Percentiles rank a stretch among this genome's conserved stretches.
These are phyloP conservation scores for Aspergillus asperescens DNA, from an alignment of 495 filamentous ascomycete genomes.

Conservation along the genomic window DNA sequence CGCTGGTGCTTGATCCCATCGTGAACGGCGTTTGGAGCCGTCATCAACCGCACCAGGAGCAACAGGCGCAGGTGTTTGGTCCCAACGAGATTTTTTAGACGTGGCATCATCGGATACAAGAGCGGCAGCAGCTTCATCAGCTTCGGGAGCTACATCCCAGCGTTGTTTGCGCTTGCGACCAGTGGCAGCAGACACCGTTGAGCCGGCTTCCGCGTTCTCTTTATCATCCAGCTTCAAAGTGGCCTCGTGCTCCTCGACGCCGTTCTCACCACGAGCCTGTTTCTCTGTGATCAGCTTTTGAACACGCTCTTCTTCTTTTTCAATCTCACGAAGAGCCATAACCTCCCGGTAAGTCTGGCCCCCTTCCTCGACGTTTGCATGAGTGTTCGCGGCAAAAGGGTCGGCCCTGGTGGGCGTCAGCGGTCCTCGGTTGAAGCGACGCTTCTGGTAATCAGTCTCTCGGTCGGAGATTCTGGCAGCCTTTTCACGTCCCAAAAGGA, in stretches of 20 bases:
- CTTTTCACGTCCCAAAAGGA: slow-evolving; percentile 80
- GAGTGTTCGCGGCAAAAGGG: slow-evolving; percentile 72
- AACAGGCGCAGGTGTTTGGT: slow-evolving; percentile 68
- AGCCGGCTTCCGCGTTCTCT: slow-evolving; percentile 66
- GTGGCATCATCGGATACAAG: slow-evolving; percentile 51
- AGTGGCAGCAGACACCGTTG: slow-evolving; percentile 55
- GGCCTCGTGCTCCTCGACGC: slow-evolving; percentile 57
- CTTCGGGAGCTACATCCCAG: slow-evolving; percentile 71
- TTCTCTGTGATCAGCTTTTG: slow-evolving; percentile 74
- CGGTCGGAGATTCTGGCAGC: slow-evolving; percentile 83
- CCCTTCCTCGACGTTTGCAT: slow-evolving; percentile 60
- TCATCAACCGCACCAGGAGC: slow-evolving; percentile 50
- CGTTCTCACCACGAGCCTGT: slow-evolving; percentile 57
- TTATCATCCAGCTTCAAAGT: slow-evolving; percentile 66
- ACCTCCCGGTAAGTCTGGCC: slow-evolving; percentile 83
- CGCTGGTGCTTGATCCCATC: slow-evolving; percentile 84
- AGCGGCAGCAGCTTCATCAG: slow-evolving; percentile 39
- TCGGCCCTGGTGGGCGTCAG: slow-evolving; percentile 86
- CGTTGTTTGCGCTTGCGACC: slow-evolving; percentile 85
- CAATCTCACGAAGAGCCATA: slow-evolving; percentile 86
- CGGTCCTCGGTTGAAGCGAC: slow-evolving; percentile 72
- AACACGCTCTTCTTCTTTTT: slow-evolving; percentile 91
- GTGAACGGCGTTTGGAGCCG: slow-evolving; percentile 62
- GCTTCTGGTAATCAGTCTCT: slow-evolving; percentile 97
- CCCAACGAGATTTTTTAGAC: slow-evolving; percentile 83